A percentile compares a stretch with the other conserved stretches of the same genome.
These are phyloP conservation scores for Medicago lupulina DNA, from an alignment of 306 rosid genomes.

Conservation along the genomic window DNA sequence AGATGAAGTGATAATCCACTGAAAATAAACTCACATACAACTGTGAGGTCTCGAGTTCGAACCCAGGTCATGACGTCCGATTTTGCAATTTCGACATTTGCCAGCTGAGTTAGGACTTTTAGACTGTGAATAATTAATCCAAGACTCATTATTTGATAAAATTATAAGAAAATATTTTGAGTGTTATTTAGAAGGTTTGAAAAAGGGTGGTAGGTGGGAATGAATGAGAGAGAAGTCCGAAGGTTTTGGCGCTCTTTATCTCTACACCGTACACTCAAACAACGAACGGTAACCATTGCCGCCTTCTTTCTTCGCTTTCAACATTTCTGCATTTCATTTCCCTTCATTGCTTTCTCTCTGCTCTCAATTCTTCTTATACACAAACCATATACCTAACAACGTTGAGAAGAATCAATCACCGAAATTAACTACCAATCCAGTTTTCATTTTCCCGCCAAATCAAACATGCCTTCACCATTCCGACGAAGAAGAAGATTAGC, in stretches of 20 bases:
- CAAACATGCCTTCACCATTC: conserved; percentile 3
- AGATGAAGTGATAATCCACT: no score
- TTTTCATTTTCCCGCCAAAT: conserved; percentile 21
- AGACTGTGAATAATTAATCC: no score
- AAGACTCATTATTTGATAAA: no score
- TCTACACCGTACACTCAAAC: conserved; percentile 23
- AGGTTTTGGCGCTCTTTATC: conserved; percentile 20
- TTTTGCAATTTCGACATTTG: no score
- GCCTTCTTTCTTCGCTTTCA: not conserved
- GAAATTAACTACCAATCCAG: not conserved
- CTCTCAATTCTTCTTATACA: not conserved
- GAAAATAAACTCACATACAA: no score
- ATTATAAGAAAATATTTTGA: no score
- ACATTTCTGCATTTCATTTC: not conserved
- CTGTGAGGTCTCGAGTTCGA: no score
- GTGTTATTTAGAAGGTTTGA: no score
- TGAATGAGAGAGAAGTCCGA: conserved; percentile 2
- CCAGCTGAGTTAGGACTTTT: no score
- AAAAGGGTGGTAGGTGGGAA: no score
- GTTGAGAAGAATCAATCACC: not conserved
- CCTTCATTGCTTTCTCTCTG: not conserved
- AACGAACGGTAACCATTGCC: conserved; percentile 10
- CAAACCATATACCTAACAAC: not conserved
- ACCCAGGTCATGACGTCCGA: no score
- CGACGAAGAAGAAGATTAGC: not conserved